Conservation (phyloP, 768 basidiomycete genomes). For the Lentinus brumalis region DNA sequence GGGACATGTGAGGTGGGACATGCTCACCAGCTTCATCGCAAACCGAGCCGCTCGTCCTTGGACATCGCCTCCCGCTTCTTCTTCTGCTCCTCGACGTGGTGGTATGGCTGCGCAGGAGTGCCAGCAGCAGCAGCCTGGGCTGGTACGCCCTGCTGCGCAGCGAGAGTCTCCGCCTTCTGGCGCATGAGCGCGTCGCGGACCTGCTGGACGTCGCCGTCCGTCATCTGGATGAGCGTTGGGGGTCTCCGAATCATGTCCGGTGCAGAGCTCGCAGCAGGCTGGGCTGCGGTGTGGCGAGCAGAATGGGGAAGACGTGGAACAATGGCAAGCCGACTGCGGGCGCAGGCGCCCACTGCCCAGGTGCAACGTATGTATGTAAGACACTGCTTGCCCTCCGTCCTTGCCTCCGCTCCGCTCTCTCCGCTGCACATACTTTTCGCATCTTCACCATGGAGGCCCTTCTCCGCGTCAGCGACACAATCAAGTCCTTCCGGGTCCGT, state of each 20-base stretch:
- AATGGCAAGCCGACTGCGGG: conserved; percentile 14
- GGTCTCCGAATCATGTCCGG: conserved; percentile 69
- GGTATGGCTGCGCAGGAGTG: conserved; percentile 17
- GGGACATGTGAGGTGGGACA: too few species aligned
- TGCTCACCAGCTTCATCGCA: conserved; percentile 16
- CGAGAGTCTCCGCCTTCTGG: conserved; percentile 27
- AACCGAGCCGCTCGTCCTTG: conserved; percentile 37
- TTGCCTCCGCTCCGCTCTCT: conserved; percentile 6
- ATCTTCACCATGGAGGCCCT: conserved; percentile 58
- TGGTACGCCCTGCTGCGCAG: conserved; percentile 7
- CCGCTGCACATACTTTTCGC: not conserved
- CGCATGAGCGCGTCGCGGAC: conserved; percentile 59
- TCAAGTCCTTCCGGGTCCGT: conserved; percentile 73
- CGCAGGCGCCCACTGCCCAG: conserved; percentile 10
- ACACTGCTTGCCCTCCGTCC: not conserved
- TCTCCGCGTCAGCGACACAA: conserved; percentile 63
- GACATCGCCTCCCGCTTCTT: conserved; percentile 38
- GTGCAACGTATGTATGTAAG: conserved; percentile 11
- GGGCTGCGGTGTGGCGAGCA: too few species aligned
- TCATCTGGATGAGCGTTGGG: conserved; percentile 77
- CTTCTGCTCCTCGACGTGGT: conserved; percentile 37
- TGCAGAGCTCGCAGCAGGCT: too few species aligned
- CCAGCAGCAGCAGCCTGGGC: conserved; percentile 13
- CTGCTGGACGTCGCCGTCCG: conserved; percentile 78
- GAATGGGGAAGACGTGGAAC: conserved; percentile 8